Percentiles rank a stretch among this genome's conserved stretches.
Evolutionary conservation across 2,329 filamentous ascomycete genomes (phyloP).

Genomic region (Cercospora sp.): DNA sequence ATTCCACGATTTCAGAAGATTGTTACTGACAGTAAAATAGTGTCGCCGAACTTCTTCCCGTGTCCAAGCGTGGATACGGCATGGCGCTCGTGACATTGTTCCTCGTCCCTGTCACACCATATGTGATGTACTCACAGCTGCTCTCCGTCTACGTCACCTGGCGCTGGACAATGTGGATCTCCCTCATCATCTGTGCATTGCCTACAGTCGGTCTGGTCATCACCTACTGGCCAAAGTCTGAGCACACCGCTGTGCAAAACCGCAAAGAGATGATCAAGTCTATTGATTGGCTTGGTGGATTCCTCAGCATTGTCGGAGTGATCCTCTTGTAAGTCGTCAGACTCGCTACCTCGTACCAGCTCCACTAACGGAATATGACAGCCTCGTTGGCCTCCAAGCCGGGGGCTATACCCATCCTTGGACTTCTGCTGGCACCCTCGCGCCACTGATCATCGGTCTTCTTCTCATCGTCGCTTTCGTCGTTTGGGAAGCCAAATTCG

Average conservation of each 20-base stretch:
- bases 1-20: not conserved
- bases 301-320: conserved; percentile 52
- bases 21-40: not conserved
- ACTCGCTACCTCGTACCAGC: too few species aligned
- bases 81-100: conserved; percentile 19
- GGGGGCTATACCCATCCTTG: conserved; percentile 24
- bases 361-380: not conserved
- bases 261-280: conserved; percentile 42
- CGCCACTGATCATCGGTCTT: conserved; percentile 29
- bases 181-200: conserved; percentile 48
- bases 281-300: conserved; percentile 54
- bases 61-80: conserved; percentile 20
- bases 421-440: conserved; percentile 29
- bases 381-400: conserved; percentile 43
- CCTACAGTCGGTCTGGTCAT: conserved; percentile 50
- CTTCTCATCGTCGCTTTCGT: conserved; percentile 29
- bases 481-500: conserved; percentile 32
- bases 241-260: not conserved
- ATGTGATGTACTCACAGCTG: conserved; percentile 24
- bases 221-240: conserved; percentile 19
- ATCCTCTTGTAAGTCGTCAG: conserved; percentile 43
- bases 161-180: conserved; percentile 20
- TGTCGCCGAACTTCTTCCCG: conserved; percentile 18
- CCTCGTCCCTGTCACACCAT: conserved; percentile 21
- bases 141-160: conserved; percentile 19